Evolutionary conservation across 1,139 yeast genomes (phyloP).

Genomic region (Pichiaceae sp.): DNA sequence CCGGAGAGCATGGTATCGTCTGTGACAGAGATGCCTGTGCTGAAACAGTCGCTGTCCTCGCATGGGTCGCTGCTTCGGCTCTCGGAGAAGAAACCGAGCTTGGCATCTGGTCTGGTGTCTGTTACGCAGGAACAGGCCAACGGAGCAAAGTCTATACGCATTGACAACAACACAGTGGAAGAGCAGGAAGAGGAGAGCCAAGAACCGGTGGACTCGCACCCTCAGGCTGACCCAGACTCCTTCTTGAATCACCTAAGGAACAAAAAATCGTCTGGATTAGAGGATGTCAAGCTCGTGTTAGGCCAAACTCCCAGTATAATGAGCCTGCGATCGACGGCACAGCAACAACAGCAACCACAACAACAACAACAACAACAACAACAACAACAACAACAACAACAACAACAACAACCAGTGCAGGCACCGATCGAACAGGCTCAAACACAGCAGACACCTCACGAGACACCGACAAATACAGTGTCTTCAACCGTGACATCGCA

Average conservation of each 20-base stretch:
- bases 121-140: slow-evolving; percentile 19
- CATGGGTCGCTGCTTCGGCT: background rate
- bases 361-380: background rate
- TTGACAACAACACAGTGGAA: slow-evolving; percentile 1
- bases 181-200: background rate
- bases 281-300: background rate
- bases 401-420: slow-evolving; percentile 14
- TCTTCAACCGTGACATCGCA: slow-evolving; percentile 19
- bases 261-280: slow-evolving; percentile 12
- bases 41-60: background rate
- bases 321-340: slow-evolving; percentile 1
- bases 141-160: slow-evolving; percentile 12
- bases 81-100: background rate
- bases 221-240: slow-evolving; percentile 4
- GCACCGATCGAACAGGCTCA: slow-evolving; percentile 11
- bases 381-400: slow-evolving; percentile 6
- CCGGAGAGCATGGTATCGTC: no score
- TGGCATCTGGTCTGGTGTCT: slow-evolving; percentile 10
- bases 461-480: no score
- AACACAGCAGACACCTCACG: background rate
- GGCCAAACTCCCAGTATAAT: slow-evolving; percentile 2
- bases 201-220: slow-evolving; percentile 1
- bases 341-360: background rate
- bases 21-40: slow-evolving; percentile 2
- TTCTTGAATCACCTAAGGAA: slow-evolving; percentile 9